phyloP scores from a whole-genome alignment of 768 basidiomycete species.

The Boletus subparvulus region DNA sequence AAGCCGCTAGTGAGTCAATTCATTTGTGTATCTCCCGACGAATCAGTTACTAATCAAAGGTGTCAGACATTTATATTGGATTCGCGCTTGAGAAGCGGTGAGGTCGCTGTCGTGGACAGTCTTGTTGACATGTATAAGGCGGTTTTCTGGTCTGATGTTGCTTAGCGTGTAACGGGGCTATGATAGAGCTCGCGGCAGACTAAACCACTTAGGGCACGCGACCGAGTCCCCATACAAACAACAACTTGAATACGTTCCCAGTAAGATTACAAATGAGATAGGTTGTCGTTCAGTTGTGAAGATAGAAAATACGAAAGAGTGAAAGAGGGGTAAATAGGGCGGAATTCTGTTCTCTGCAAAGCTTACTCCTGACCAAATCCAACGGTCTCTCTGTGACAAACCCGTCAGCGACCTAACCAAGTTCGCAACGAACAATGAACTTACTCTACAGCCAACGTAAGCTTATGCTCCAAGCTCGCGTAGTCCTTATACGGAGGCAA shows the following conservation, averaged over 20 bases:
- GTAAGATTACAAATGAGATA: conserved; percentile 34
- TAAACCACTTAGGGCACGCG: neutral
- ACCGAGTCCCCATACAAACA: conserved; percentile 3
- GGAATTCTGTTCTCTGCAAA: neutral
- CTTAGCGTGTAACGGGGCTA: conserved; percentile 1
- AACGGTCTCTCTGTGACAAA: conserved; percentile 71
- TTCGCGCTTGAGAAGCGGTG: conserved; percentile 83
- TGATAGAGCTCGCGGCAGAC: neutral
- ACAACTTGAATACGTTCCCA: conserved; percentile 14
- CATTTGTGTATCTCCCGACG: neutral
- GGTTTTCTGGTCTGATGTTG: conserved; percentile 6
- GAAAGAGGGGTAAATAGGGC: conserved; percentile 15
- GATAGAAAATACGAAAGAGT: neutral
- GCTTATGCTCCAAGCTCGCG: conserved; percentile 89
- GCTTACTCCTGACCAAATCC: conserved; percentile 92
- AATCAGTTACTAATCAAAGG: conserved; percentile 5
- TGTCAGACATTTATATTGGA: conserved; percentile 85
- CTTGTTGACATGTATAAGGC: neutral
- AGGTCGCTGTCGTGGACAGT: neutral
- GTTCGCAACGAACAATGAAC: conserved; percentile 34
- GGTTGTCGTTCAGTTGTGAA: conserved; percentile 15
- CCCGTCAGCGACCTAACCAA: conserved; percentile 16
- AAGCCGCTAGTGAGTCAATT: conserved; percentile 86
- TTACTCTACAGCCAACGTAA: conserved; percentile 91
- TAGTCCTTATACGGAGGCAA: conserved; percentile 98